These are phyloP conservation scores for Diaporthe citriasiana DNA, from an alignment of 2,329 filamentous ascomycete species.

Conservation along the genomic window DNA sequence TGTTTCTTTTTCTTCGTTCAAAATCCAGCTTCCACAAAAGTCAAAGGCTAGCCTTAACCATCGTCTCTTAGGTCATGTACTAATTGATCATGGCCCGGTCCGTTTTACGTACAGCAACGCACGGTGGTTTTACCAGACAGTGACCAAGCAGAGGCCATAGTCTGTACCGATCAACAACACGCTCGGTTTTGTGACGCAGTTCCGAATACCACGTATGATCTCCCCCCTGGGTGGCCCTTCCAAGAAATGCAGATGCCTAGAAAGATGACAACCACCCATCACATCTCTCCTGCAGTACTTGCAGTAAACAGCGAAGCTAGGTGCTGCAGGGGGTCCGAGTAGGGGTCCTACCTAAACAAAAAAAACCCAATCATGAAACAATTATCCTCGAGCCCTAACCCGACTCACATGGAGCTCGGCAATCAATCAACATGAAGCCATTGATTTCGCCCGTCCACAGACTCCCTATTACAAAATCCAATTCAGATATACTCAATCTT, in stretches of 20 bases:
- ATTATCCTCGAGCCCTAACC: not conserved
- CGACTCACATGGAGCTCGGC: not conserved
- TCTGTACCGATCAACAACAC: constrained; percentile 31
- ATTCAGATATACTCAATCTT: not conserved
- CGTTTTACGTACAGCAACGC: constrained; percentile 1
- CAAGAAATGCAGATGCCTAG: constrained; percentile 29
- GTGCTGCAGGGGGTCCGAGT: not conserved
- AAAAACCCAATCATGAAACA: constrained; percentile 14
- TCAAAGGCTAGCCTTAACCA: not conserved
- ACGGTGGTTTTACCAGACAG: not conserved
- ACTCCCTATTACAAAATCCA: not conserved
- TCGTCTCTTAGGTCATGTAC: not conserved
- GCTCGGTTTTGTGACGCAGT: not conserved
- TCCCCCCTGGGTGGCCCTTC: not conserved
- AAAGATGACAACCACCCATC: constrained; percentile 14
- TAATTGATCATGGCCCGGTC: not conserved
- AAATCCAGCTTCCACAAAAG: not conserved
- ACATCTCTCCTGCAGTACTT: not conserved
- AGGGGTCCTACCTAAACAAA: not conserved
- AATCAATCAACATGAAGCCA: too few relatives aligned
- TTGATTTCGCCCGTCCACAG: not conserved
- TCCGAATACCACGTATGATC: constrained; percentile 14
- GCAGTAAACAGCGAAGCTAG: not conserved
- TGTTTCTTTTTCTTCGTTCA: not conserved
- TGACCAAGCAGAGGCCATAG: not conserved